Percentiles rank a stretch among this genome's conserved stretches.
Evolutionary conservation across 2,329 filamentous ascomycete species (phyloP).

Genomic region (Neophaeococcomyces mojaviensis): DNA sequence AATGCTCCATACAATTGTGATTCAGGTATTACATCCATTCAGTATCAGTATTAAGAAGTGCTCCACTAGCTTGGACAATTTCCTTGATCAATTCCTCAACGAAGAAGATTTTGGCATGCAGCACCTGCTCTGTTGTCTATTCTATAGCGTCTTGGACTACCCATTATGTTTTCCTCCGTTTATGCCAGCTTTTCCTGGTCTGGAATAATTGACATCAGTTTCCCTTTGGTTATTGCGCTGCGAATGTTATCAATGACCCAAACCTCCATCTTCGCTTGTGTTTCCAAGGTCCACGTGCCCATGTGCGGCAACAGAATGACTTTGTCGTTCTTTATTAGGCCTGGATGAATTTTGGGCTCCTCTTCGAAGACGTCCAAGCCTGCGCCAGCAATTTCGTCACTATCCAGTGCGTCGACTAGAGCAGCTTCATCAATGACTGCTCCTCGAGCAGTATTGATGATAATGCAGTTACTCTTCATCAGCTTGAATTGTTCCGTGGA

Average conservation of each 20-base stretch:
- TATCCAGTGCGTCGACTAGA: constrained; percentile 64
- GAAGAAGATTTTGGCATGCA: no score
- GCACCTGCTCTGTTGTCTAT: no score
- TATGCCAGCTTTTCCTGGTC: constrained; percentile 8
- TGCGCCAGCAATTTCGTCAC: constrained; percentile 60
- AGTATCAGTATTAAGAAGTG: no score
- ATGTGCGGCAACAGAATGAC: constrained; percentile 76
- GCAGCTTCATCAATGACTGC: constrained; percentile 76
- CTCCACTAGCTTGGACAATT: no score
- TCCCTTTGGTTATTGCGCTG: constrained; percentile 2
- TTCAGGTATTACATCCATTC: no score
- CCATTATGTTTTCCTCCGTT: constrained; percentile 22
- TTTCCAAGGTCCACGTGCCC: constrained; percentile 72
- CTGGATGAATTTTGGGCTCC: constrained; percentile 68
- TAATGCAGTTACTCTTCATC: constrained; percentile 71
- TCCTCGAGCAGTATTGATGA: constrained; percentile 77
- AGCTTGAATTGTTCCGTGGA: constrained; percentile 60
- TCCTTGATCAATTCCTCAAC: no score
- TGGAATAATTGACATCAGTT: constrained; percentile 3
- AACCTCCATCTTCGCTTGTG: constrained; percentile 40
- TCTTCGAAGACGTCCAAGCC: constrained; percentile 79
- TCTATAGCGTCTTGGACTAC: constrained; percentile 18
- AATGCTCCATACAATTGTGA: no score
- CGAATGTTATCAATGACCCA: constrained; percentile 19
- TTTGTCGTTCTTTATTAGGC: constrained; percentile 60